These are phyloP conservation scores for Peribolospora baueri DNA, from an alignment of 768 basidiomycete species.

Conservation along the genomic window DNA sequence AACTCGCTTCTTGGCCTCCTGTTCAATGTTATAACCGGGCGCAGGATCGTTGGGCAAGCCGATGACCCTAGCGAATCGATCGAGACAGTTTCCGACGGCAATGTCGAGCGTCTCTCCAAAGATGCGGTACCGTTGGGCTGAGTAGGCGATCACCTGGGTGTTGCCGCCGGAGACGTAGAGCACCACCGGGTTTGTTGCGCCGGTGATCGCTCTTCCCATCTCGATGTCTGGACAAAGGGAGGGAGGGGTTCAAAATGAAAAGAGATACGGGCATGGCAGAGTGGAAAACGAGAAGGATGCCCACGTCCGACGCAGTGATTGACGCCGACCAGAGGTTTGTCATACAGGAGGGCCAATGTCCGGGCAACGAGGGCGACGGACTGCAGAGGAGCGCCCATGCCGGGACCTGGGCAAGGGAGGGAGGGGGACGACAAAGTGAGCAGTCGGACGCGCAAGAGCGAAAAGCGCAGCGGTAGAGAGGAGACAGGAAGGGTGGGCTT, in stretches of 20 bases:
- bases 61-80: constrained; percentile 86
- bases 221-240: constrained; percentile 51
- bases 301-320: constrained; percentile 95
- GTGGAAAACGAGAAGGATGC: constrained; percentile 7
- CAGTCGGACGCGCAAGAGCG: background rate
- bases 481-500: constrained; percentile 4
- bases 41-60: constrained; percentile 83
- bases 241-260: background rate
- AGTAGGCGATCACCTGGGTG: constrained; percentile 97
- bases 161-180: constrained; percentile 97
- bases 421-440: background rate
- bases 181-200: constrained; percentile 81
- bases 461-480: background rate
- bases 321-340: constrained; percentile 86
- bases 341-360: constrained; percentile 60
- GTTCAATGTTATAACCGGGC: constrained; percentile 93
- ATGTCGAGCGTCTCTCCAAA: constrained; percentile 98
- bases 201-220: constrained; percentile 88
- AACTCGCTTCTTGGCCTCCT: constrained; percentile 64
- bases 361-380: constrained; percentile 84
- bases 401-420: constrained; percentile 44
- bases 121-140: constrained; percentile 85
- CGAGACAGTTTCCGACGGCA: constrained; percentile 95
- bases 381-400: constrained; percentile 92
- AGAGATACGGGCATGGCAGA: background rate